phyloP scores from a whole-genome alignment of 2,329 filamentous ascomycete genomes.

The Coniochaeta prunicola region DNA sequence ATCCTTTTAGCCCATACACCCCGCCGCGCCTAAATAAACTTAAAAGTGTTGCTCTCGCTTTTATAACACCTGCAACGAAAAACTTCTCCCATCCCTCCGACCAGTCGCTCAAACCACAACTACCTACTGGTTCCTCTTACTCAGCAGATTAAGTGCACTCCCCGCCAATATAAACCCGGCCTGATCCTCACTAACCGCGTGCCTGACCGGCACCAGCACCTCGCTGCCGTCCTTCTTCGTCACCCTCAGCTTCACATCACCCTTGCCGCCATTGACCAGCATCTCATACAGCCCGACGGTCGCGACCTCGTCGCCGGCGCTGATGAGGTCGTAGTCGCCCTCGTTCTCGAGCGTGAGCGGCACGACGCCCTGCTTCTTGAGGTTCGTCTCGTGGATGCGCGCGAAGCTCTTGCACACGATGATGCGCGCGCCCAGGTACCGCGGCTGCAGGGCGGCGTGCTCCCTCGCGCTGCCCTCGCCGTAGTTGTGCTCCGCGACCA shows the following conservation, averaged over 20 bases:
- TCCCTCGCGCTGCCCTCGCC: constrained; percentile 81
- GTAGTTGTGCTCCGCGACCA: constrained; percentile 98
- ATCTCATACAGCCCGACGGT: constrained; percentile 82
- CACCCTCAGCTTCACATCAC: constrained; percentile 63
- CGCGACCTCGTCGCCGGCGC: constrained; percentile 73
- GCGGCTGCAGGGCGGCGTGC: constrained; percentile 79
- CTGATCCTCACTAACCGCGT: constrained; percentile 85
- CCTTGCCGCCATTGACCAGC: constrained; percentile 68
- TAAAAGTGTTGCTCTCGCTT: not conserved
- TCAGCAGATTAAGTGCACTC: constrained; percentile 85
- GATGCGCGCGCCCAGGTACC: constrained; percentile 74
- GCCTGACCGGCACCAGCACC: constrained; percentile 68
- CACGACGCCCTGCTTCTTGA: constrained; percentile 95
- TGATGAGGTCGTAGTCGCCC: constrained; percentile 77
- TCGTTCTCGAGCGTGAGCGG: constrained; percentile 87
- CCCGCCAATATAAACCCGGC: constrained; percentile 87
- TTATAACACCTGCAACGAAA: not conserved
- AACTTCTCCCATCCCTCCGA: not conserved
- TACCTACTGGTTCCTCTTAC: constrained; percentile 38
- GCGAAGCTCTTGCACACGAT: constrained; percentile 79
- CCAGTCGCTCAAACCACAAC: too few relatives aligned
- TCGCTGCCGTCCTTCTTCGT: constrained; percentile 58
- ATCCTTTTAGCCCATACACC: not conserved
- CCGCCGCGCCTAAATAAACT: not conserved
- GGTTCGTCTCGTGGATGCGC: constrained; percentile 87